Base-by-base conservation (phyloP, 169 alveolate species). In the Cystoisospora suis region DNA sequence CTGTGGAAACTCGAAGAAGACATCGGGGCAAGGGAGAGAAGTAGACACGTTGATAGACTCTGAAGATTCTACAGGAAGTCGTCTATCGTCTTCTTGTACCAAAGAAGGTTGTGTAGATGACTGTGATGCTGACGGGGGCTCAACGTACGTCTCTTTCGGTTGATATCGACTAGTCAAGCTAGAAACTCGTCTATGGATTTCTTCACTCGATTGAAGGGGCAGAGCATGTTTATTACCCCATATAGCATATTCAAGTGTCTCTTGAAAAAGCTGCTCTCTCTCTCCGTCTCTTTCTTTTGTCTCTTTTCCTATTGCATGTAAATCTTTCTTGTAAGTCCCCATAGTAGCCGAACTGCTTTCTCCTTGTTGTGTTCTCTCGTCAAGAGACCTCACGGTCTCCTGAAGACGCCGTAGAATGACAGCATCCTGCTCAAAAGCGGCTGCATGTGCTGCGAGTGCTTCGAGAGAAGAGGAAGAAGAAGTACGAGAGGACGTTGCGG, bases 121-220 rank as follows among this genome's bases (percentile, higher is more conserved):
- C 65, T 12, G 29, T 53, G 65, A 12, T 53, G 65, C 65, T 53
- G 65, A 12, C 12, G 29, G 29, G 29, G 65, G 29, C 12, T 12
- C 65, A 53, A 53, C 65, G 47, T 56, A 34, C 83, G 83, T 38
- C 45, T 6, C 29, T n/a, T n/a, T n/a, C n/a, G n/a, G n/a, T n/a
- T n/a, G n/a, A n/a, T n/a, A n/a, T n/a, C n/a, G n/a, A n/a, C n/a
- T n/a, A n/a, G n/a, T n/a, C n/a, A n/a, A n/a, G n/a, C n/a, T n/a
- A n/a, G n/a, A n/a, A n/a, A n/a, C n/a, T 3, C 53, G 47, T 56
- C 53, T 7, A n/a, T 38, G 83, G 34, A 72, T 38, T 3, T 27
- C 32, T 38, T 72, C 83, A 53, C 83, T 72, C 58, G 58, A 40
- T 56, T 72, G 83, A 46, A 72, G 56, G 20, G 83, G 83, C 3